A percentile compares a stretch with the other conserved stretches of the same genome.
Conservation (phyloP, 2,329 filamentous ascomycete species). For the Gnomoniopsis sp. region DNA sequence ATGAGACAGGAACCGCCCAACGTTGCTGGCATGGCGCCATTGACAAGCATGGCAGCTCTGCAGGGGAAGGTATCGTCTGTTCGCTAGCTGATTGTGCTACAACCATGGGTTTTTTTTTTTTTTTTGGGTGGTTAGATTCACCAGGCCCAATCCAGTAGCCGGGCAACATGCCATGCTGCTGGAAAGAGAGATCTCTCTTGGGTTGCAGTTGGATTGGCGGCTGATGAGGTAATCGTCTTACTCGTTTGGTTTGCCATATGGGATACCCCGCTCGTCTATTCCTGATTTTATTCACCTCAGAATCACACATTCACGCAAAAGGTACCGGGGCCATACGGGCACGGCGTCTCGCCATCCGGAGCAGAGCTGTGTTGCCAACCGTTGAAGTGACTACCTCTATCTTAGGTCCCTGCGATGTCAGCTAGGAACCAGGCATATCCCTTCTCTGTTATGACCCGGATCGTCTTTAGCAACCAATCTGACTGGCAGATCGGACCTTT, state of each 20-base stretch:
- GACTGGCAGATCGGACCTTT: constrained; percentile 20
- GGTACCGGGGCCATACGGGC: background rate
- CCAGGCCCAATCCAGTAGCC: background rate
- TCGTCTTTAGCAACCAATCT: constrained; percentile 16
- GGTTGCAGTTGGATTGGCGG: constrained; percentile 37
- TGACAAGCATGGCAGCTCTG: background rate
- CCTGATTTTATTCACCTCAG: background rate
- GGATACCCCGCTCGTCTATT: background rate
- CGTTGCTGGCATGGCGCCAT: constrained; percentile 1
- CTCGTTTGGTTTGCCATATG: no score
- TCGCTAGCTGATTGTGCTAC: constrained; percentile 7
- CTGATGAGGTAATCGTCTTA: constrained; percentile 25
- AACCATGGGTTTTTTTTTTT: constrained; percentile 12
- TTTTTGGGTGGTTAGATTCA: no score
- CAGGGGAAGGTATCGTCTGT: background rate
- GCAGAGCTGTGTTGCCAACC: background rate
- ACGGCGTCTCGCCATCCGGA: constrained; percentile 16
- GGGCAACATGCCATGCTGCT: constrained; percentile 24
- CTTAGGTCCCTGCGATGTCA: constrained; percentile 17
- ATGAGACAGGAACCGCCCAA: constrained; percentile 11
- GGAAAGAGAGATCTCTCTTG: constrained; percentile 20
- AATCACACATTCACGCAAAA: background rate
- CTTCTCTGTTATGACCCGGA: constrained; percentile 22
- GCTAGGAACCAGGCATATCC: constrained; percentile 33
- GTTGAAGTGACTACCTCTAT: constrained; percentile 5